Evolutionary conservation across 345 rosid genomes (phyloP).

Genomic region (Sisymbrium irio): DNA sequence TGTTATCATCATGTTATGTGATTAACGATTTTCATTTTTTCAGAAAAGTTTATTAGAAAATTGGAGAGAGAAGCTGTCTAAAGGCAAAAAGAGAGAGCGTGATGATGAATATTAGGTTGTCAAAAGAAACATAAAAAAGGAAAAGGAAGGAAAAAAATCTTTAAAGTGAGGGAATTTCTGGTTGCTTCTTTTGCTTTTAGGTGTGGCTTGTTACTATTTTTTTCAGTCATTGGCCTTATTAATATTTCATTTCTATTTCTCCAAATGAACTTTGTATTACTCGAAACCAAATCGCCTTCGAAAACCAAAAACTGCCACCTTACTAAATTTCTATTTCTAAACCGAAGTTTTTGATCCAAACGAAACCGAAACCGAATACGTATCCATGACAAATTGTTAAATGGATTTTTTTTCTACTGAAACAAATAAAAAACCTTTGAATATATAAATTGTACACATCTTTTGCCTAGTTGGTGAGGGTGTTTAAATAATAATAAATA

Average conservation of each 20-base stretch:
- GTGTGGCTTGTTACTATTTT: neutral
- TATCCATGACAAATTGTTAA: neutral
- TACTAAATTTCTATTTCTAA: neutral
- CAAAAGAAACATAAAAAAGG: conserved; percentile 26
- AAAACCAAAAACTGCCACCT: neutral
- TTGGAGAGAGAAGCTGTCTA: conserved; percentile 17
- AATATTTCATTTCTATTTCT: neutral
- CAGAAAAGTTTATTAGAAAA: neutral
- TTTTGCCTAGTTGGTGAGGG: conserved; percentile 17
- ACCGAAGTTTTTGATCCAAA: neutral
- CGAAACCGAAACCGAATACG: neutral
- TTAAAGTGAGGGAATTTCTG: conserved; percentile 16
- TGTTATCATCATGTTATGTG: neutral
- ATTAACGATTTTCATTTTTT: neutral
- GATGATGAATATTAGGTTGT: conserved; percentile 33
- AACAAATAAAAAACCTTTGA: neutral
- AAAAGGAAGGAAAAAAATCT: neutral
- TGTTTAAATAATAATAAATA: conserved; percentile 8
- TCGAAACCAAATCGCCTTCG: neutral
- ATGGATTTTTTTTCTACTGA: neutral
- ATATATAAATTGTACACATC: neutral
- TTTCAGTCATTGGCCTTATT: neutral
- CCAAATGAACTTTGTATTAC: neutral
- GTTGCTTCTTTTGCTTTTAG: conserved; percentile 28
- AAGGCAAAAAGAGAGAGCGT: conserved; percentile 24